Percentiles rank a stretch among this genome's conserved stretches.
Evolutionary conservation across 2,329 filamentous ascomycete species (phyloP).

Genomic region (Rhinocladiella similis): DNA sequence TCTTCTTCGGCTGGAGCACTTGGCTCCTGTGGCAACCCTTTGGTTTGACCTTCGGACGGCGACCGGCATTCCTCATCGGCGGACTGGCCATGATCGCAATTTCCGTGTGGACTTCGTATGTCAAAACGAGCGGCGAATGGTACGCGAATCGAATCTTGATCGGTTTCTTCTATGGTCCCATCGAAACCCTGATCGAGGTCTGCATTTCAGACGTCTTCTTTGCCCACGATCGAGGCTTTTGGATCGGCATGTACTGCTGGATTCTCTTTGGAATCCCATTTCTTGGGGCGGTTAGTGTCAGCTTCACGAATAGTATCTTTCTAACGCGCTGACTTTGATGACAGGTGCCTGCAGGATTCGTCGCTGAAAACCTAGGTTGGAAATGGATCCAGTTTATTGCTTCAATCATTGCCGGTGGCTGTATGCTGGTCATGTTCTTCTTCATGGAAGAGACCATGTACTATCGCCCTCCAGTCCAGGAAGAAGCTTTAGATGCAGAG

Average conservation of each 20-base stretch:
- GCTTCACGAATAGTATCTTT: background rate
- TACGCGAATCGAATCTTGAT: conserved; percentile 48
- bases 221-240: conserved; percentile 55
- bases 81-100: conserved; percentile 10
- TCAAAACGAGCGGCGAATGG: conserved; percentile 47
- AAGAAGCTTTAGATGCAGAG: conserved; percentile 8
- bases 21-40: conserved; percentile 55
- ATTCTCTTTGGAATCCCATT: conserved; percentile 52
- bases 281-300: conserved; percentile 30
- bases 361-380: conserved; percentile 52
- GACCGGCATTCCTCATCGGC: conserved; percentile 7
- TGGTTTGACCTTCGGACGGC: conserved; percentile 26
- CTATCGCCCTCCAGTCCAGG: conserved; percentile 11
- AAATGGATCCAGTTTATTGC: conserved; percentile 56
- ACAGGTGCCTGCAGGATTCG: conserved; percentile 49
- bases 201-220: conserved; percentile 48
- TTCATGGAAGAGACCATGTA: conserved; percentile 52
- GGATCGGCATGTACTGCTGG: conserved; percentile 57
- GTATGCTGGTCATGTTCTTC: conserved; percentile 52
- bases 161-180: conserved; percentile 49
- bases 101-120: conserved; percentile 45
- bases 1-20: conserved; percentile 57
- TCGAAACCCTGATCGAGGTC: conserved; percentile 50
- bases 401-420: conserved; percentile 49
- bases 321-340: background rate